Evolutionary conservation across 768 basidiomycete genomes (phyloP).

Genomic region (Austroboletus festivus): DNA sequence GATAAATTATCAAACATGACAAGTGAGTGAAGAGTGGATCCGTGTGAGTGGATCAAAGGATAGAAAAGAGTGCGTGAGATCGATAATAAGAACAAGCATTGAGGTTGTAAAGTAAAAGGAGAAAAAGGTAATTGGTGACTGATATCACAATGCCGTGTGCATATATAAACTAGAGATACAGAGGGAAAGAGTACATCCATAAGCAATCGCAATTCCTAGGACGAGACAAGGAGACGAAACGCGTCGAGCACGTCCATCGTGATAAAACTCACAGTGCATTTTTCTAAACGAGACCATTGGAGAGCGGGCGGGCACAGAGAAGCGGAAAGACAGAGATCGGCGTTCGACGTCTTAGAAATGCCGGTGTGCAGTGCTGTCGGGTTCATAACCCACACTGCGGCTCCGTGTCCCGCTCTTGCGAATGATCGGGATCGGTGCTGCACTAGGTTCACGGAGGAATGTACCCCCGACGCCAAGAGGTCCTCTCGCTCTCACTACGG

Average conservation of each 20-base stretch:
- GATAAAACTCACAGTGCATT: slow-evolving; percentile 19
- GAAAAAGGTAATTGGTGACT: background rate
- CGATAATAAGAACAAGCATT: background rate
- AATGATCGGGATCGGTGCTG: slow-evolving; percentile 22
- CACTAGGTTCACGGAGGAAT: slow-evolving; percentile 29
- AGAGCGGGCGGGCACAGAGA: background rate
- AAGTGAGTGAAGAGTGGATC: background rate
- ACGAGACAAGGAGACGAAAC: slow-evolving; percentile 2
- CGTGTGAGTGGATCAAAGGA: background rate
- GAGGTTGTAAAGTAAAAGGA: background rate
- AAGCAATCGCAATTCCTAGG: slow-evolving; percentile 4
- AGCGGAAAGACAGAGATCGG: background rate
- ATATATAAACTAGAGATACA: slow-evolving; percentile 16
- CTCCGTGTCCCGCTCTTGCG: slow-evolving; percentile 24
- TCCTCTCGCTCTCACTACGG: slow-evolving; percentile 6
- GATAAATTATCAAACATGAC: too few relatives aligned
- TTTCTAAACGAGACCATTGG: background rate
- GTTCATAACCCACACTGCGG: slow-evolving; percentile 26
- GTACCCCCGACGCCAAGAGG: slow-evolving; percentile 4
- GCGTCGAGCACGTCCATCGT: background rate
- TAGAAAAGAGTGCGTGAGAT: background rate
- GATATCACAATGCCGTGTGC: slow-evolving; percentile 7
- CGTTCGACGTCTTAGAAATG: slow-evolving; percentile 10
- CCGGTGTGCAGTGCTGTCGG: slow-evolving; percentile 8
- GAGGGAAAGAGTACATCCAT: slow-evolving; percentile 9